Conservation (phyloP, 345 rosid genomes). For the Corchorus olitorius region DNA sequence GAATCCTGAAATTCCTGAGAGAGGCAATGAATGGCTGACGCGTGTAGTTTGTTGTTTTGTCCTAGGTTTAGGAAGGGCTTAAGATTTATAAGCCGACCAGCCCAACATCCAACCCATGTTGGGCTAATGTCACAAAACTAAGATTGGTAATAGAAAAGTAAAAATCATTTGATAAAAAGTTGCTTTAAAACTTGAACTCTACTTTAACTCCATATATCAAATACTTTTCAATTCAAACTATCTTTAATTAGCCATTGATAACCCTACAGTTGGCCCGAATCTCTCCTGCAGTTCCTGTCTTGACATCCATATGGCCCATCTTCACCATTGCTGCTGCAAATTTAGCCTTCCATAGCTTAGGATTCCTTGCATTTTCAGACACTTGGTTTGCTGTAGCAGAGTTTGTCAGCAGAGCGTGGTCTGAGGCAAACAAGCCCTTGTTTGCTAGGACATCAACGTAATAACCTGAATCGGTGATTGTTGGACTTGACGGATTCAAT, state of each 20-base stretch:
- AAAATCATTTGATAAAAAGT: neutral
- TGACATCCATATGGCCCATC: slow-evolving; percentile 67
- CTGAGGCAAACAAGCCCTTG: slow-evolving; percentile 58
- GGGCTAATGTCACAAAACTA: neutral
- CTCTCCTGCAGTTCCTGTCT: slow-evolving; percentile 63
- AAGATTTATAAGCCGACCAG: neutral
- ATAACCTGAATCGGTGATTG: slow-evolving; percentile 40
- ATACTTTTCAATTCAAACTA: neutral
- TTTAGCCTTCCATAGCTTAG: slow-evolving; percentile 39
- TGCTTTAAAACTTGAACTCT: neutral
- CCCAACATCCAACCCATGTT: neutral
- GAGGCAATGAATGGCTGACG: neutral
- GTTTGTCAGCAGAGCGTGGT: slow-evolving; percentile 47
- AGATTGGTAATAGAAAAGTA: neutral
- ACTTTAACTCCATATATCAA: neutral
- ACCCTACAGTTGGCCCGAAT: slow-evolving; percentile 65
- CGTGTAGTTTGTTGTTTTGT: neutral
- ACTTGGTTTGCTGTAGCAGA: slow-evolving; percentile 38
- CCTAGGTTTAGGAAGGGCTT: neutral
- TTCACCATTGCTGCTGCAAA: slow-evolving; percentile 71
- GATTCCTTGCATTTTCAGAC: slow-evolving; percentile 30
- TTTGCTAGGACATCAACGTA: slow-evolving; percentile 40
- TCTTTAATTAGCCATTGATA: slow-evolving; percentile 30
- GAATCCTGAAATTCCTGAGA: neutral
- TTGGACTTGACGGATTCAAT: slow-evolving; percentile 43